Conservation (phyloP, 2,329 filamentous ascomycete species). For the Pseudophaeomoniella oleicola region DNA sequence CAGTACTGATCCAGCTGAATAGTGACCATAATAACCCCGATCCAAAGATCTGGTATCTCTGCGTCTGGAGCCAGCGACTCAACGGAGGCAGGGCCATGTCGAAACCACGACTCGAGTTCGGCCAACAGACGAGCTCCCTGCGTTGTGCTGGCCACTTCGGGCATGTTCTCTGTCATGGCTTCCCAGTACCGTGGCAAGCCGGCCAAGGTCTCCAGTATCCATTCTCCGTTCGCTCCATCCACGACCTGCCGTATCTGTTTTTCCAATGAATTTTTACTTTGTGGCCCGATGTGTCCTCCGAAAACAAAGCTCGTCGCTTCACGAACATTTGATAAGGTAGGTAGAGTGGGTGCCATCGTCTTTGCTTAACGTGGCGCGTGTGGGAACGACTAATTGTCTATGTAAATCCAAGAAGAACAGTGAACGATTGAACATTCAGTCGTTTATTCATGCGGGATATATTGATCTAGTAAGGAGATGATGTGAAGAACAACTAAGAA, state of each 20-base stretch:
- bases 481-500: too few species aligned
- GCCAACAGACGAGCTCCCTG: not conserved
- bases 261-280: not conserved
- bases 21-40: not conserved
- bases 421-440: too few species aligned
- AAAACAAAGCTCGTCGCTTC: constrained; percentile 7
- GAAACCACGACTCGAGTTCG: constrained; percentile 1
- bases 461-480: too few species aligned
- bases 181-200: constrained; percentile 1
- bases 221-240: not conserved
- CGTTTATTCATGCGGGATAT: too few species aligned
- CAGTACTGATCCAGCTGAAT: constrained; percentile 2
- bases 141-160: not conserved
- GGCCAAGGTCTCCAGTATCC: constrained; percentile 1
- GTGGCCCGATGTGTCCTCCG: not conserved
- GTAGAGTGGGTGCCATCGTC: too few species aligned
- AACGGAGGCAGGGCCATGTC: not conserved
- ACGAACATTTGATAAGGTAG: too few species aligned
- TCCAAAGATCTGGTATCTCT: not conserved
- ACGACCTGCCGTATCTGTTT: not conserved
- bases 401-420: too few species aligned
- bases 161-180: not conserved
- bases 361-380: too few species aligned
- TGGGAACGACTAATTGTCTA: too few species aligned
- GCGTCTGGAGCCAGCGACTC: not conserved